Evolutionary conservation across 1,139 yeast species (phyloP).

Genomic region (Meyerozyma carpophila): DNA sequence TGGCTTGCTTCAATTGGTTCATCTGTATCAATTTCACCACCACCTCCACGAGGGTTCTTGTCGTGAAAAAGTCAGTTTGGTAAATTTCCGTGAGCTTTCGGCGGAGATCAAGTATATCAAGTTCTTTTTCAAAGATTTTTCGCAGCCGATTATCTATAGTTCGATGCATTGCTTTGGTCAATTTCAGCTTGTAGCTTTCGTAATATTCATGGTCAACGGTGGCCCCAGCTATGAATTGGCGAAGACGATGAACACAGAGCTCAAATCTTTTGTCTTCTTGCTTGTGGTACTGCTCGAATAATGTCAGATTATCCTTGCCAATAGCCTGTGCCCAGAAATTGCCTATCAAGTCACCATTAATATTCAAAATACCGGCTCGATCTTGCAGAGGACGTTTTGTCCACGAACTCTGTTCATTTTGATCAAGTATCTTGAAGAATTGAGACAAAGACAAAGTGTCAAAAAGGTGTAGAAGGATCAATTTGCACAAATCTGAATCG

Average conservation of each 20-base stretch:
- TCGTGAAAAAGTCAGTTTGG: conserved; percentile 46
- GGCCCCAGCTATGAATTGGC: conserved; percentile 8
- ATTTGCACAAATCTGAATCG: conserved; percentile 58
- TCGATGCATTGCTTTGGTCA: conserved; percentile 19
- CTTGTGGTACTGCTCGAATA: conserved; percentile 26
- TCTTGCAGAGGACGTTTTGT: conserved; percentile 1
- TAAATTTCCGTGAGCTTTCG: conserved; percentile 50
- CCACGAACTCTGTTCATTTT: conserved; percentile 25
- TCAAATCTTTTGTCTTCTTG: conserved; percentile 30
- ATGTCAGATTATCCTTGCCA: conserved; percentile 18
- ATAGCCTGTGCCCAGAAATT: conserved; percentile 34
- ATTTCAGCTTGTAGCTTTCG: conserved; percentile 21
- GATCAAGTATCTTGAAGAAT: conserved; percentile 36
- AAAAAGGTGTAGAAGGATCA: conserved; percentile 52
- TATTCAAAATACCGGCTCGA: conserved; percentile 15
- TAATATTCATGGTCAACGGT: conserved; percentile 13
- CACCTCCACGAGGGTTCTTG: conserved; percentile 51
- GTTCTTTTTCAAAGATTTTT: conserved; percentile 43
- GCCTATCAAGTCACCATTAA: conserved; percentile 40
- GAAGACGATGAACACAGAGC: conserved; percentile 17
- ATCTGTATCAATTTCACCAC: conserved; percentile 48
- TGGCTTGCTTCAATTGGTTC: conserved; percentile 57
- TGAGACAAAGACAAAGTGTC: conserved; percentile 32
- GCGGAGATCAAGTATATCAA: conserved; percentile 47
- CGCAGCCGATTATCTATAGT: conserved; percentile 17